These are phyloP conservation scores for Aspergillus clavatus DNA, from an alignment of 2,329 filamentous ascomycete species.

Conservation along the genomic window DNA sequence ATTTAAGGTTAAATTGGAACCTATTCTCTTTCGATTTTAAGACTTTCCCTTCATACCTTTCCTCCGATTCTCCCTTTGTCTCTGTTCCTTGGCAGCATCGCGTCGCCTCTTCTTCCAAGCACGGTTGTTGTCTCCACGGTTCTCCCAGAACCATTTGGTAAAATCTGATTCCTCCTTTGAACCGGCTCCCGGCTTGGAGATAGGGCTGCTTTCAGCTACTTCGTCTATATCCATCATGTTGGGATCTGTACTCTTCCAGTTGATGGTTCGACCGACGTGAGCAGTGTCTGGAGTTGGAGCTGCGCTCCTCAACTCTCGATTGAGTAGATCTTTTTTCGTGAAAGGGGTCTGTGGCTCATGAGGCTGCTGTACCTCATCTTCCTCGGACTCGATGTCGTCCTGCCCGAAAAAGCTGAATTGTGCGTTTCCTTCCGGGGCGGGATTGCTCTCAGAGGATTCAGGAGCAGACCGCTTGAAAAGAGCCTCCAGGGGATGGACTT, in stretches of 20 bases:
- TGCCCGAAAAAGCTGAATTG: constrained; percentile 77
- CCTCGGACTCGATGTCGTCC: constrained; percentile 47
- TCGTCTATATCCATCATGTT: constrained; percentile 23
- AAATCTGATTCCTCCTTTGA: constrained; percentile 51
- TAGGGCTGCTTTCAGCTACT: constrained; percentile 21
- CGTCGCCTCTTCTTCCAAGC: constrained; percentile 52
- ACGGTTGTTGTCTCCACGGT: constrained; percentile 47
- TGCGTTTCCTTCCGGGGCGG: constrained; percentile 42
- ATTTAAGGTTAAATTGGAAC: not conserved
- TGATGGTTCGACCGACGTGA: constrained; percentile 51
- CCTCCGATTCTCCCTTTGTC: constrained; percentile 56
- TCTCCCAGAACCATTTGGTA: constrained; percentile 57
- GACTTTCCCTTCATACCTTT: constrained; percentile 41
- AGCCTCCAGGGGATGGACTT: constrained; percentile 82
- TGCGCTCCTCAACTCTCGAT: constrained; percentile 65
- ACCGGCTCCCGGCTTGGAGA: constrained; percentile 16
- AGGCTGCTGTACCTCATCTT: constrained; percentile 43
- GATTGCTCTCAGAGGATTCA: constrained; percentile 32
- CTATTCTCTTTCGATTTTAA: constrained; percentile 3
- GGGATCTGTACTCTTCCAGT: constrained; percentile 22
- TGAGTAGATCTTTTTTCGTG: constrained; percentile 71
- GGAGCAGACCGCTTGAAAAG: constrained; percentile 72
- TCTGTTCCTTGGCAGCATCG: constrained; percentile 56
- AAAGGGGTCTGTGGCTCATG: constrained; percentile 71
- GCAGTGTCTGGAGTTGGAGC: constrained; percentile 94